These are phyloP conservation scores for Blastobotrys indianensis DNA, from an alignment of 1,139 yeast species.

Conservation along the genomic window DNA sequence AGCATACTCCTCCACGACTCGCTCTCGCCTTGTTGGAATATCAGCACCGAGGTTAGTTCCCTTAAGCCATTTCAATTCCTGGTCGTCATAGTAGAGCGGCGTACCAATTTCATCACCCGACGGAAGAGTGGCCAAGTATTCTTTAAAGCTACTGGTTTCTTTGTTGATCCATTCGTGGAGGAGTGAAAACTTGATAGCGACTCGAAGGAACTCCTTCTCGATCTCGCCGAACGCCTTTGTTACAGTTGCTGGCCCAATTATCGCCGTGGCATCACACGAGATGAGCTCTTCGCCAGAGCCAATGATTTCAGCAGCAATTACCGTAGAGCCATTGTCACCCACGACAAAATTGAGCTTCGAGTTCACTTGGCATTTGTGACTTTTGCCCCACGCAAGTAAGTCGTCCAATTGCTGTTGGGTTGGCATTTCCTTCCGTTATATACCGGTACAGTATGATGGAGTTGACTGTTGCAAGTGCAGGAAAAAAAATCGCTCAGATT, in stretches of 20 bases:
- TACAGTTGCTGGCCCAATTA: constrained; percentile 27
- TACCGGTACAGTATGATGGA: no score
- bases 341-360: constrained; percentile 9
- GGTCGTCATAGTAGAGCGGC: constrained; percentile 59
- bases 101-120: constrained; percentile 42
- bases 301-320: constrained; percentile 20
- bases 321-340: constrained; percentile 19
- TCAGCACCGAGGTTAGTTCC: constrained; percentile 55
- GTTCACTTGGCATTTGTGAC: constrained; percentile 10
- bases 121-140: constrained; percentile 62
- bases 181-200: constrained; percentile 23
- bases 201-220: constrained; percentile 14
- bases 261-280: constrained; percentile 22
- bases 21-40: constrained; percentile 21
- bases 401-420: constrained; percentile 2
- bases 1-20: constrained; percentile 32
- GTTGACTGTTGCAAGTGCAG: no score
- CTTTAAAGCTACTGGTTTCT: constrained; percentile 28
- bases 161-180: constrained; percentile 20
- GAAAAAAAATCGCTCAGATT: no score
- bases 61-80: constrained; percentile 45
- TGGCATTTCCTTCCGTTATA: no score
- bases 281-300: constrained; percentile 19
- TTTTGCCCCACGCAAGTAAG: constrained; percentile 14
- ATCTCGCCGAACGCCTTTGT: constrained; percentile 15